A percentile compares a stretch with the other conserved stretches of the same genome.
Evolutionary conservation across 805 yeast genomes (phyloP).

Genomic region (Kluyveromyces nonfermentans): DNA sequence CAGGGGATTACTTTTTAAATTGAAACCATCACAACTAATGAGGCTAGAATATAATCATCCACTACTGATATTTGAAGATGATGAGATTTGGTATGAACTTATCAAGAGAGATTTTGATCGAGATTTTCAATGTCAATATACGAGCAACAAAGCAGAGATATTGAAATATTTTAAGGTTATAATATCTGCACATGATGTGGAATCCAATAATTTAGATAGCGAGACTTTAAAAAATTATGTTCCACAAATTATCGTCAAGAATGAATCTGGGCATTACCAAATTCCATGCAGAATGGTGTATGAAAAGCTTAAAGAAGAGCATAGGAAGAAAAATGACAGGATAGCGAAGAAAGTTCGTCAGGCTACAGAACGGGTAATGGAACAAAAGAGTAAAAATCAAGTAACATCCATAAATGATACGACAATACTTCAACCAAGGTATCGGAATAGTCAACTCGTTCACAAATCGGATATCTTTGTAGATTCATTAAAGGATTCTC

Average conservation of each 20-base stretch:
- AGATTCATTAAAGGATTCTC: slow-evolving; percentile 15
- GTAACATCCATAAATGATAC: slow-evolving; percentile 20
- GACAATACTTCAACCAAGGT: slow-evolving; percentile 9
- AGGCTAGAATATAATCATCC: slow-evolving; percentile 28
- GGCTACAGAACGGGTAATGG: slow-evolving; percentile 21
- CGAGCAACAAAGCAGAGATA: slow-evolving; percentile 20
- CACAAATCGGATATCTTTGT: slow-evolving; percentile 12
- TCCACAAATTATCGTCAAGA: slow-evolving; percentile 12
- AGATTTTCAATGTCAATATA: slow-evolving; percentile 25
- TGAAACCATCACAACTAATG: slow-evolving; percentile 25
- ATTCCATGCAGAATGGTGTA: slow-evolving; percentile 31
- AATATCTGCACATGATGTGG: slow-evolving; percentile 10
- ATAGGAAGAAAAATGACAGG: slow-evolving; percentile 25
- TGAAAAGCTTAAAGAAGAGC: slow-evolving; percentile 27
- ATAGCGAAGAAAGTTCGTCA: slow-evolving; percentile 30
- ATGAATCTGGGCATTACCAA: slow-evolving; percentile 17
- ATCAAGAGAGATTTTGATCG: slow-evolving; percentile 29
- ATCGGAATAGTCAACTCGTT: background rate
- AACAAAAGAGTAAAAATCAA: slow-evolving; percentile 27
- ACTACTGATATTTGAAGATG: slow-evolving; percentile 31
- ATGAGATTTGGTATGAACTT: slow-evolving; percentile 28
- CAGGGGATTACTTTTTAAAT: slow-evolving; percentile 20
- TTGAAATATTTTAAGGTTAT: slow-evolving; percentile 8
- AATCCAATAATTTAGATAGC: slow-evolving; percentile 10
- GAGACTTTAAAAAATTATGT: slow-evolving; percentile 13